Evolutionary conservation across 2,329 filamentous ascomycete species (phyloP).

Genomic region (Paracoccidioides brasiliensis): DNA sequence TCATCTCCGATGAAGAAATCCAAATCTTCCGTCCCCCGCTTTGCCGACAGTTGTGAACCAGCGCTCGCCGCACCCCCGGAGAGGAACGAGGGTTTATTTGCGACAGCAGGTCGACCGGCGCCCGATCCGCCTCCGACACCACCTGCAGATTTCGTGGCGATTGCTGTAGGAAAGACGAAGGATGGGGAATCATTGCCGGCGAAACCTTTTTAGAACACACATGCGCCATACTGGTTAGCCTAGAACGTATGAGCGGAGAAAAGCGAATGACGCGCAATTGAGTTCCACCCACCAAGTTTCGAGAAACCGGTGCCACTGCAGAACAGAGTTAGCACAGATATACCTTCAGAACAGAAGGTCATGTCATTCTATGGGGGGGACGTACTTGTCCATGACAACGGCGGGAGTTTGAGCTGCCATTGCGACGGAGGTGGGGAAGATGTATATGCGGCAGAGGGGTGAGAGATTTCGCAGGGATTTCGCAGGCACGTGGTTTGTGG

Average conservation of each 20-base stretch:
- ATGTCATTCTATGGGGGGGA: conserved; percentile 19
- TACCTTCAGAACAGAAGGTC: conserved; percentile 9
- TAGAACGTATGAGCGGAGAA: conserved; percentile 8
- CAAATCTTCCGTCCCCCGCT: conserved; percentile 92
- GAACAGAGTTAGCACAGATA: conserved; percentile 25
- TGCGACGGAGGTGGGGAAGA: conserved; percentile 13
- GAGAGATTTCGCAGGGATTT: not conserved
- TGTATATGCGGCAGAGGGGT: not conserved
- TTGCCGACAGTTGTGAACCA: conserved; percentile 68
- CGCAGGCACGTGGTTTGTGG: not conserved
- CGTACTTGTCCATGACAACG: conserved; percentile 99
- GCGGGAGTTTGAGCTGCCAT: conserved; percentile 99
- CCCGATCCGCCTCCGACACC: conserved; percentile 59
- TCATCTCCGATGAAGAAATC: conserved; percentile 99
- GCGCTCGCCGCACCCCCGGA: conserved; percentile 82
- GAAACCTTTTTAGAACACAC: conserved; percentile 51
- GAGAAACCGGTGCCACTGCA: conserved; percentile 96
- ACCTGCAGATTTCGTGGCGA: conserved; percentile 77
- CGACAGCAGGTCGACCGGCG: conserved; percentile 78
- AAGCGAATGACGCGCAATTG: conserved; percentile 3
- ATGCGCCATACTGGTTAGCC: conserved; percentile 21
- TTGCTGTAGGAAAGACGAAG: conserved; percentile 97
- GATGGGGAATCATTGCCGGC: conserved; percentile 98
- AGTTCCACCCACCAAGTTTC: conserved; percentile 65
- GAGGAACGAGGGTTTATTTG: conserved; percentile 89